Percentiles rank a stretch among this genome's conserved stretches.
Evolutionary conservation across 1,284 basidiomycete genomes (phyloP).

Genomic region (Phylloboletellus chloephorus): DNA sequence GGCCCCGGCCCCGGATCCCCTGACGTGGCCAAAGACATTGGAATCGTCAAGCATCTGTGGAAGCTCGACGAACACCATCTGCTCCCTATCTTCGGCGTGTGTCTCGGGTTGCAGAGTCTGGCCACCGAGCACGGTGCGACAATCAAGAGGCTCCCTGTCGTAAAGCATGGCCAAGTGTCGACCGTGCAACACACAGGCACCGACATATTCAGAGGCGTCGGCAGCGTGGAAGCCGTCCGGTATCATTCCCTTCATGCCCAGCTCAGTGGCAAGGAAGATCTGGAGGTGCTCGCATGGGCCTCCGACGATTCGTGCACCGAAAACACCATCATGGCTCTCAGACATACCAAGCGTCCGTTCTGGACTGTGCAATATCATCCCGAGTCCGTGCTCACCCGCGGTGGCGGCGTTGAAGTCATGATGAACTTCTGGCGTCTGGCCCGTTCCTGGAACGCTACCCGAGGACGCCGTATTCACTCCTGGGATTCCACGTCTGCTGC

Average conservation of each 20-base stretch:
- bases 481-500: conserved; percentile 38
- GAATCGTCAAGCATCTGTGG: conserved; percentile 65
- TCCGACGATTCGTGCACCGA: conserved; percentile 63
- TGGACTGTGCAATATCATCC: conserved; percentile 98
- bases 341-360: conserved; percentile 67
- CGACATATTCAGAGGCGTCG: conserved; percentile 61
- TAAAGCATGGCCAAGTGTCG: conserved; percentile 82
- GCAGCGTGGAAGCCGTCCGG: conserved; percentile 68
- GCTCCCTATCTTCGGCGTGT: conserved; percentile 82
- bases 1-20: conserved; percentile 85
- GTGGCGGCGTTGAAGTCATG: conserved; percentile 59
- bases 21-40: conserved; percentile 54
- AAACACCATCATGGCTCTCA: conserved; percentile 62
- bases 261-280: conserved; percentile 37
- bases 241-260: conserved; percentile 76
- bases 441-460: conserved; percentile 44
- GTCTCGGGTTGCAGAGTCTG: conserved; percentile 89
- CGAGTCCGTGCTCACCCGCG: conserved; percentile 68
- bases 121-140: conserved; percentile 72
- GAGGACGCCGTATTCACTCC: conserved; percentile 34
- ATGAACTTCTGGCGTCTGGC: conserved; percentile 69
- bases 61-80: conserved; percentile 46
- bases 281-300: conserved; percentile 64
- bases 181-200: conserved; percentile 50
- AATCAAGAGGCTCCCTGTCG: conserved; percentile 47